A percentile compares a stretch with the other conserved stretches of the same genome.
These are phyloP conservation scores for Pseudogymnoascus sp. DNA, from an alignment of 2,329 filamentous ascomycete genomes.

Conservation along the genomic window DNA sequence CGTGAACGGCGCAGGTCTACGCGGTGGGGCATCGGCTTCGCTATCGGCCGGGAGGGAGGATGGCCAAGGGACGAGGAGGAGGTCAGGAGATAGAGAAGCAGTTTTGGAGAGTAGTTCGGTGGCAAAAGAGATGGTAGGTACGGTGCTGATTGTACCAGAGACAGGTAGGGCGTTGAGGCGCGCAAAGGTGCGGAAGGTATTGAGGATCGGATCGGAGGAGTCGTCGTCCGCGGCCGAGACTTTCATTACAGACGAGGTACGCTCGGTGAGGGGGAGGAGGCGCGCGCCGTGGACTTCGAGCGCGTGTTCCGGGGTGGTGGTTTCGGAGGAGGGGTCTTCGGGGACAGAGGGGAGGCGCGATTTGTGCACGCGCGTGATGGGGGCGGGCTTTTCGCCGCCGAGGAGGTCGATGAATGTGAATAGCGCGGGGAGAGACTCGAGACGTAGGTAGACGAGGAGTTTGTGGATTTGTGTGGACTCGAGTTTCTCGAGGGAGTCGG, in stretches of 20 bases:
- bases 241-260: slow-evolving; percentile 92
- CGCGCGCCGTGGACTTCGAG: slow-evolving; percentile 61
- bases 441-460: slow-evolving; percentile 71
- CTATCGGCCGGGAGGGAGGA: slow-evolving; percentile 41
- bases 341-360: slow-evolving; percentile 27
- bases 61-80: slow-evolving; percentile 84
- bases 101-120: slow-evolving; percentile 67
- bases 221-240: slow-evolving; percentile 71
- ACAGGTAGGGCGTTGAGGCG: slow-evolving; percentile 76
- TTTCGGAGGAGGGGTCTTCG: slow-evolving; percentile 18
- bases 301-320: slow-evolving; percentile 17
- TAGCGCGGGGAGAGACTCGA: slow-evolving; percentile 75
- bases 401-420: slow-evolving; percentile 78
- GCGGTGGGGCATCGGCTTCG: slow-evolving; percentile 28
- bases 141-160: slow-evolving; percentile 71
- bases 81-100: slow-evolving; percentile 60
- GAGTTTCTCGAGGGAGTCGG: slow-evolving; percentile 40
- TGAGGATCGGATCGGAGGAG: slow-evolving; percentile 74
- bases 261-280: slow-evolving; percentile 79
- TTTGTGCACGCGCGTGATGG: slow-evolving; percentile 28
- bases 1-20: slow-evolving; percentile 45
- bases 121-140: slow-evolving; percentile 69
- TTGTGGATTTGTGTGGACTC: slow-evolving; percentile 47
- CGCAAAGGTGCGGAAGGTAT: slow-evolving; percentile 83
- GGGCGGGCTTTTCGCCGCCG: slow-evolving; percentile 41